phyloP scores from a whole-genome alignment of 2,329 filamentous ascomycete species.

The Aspergillus sp. region DNA sequence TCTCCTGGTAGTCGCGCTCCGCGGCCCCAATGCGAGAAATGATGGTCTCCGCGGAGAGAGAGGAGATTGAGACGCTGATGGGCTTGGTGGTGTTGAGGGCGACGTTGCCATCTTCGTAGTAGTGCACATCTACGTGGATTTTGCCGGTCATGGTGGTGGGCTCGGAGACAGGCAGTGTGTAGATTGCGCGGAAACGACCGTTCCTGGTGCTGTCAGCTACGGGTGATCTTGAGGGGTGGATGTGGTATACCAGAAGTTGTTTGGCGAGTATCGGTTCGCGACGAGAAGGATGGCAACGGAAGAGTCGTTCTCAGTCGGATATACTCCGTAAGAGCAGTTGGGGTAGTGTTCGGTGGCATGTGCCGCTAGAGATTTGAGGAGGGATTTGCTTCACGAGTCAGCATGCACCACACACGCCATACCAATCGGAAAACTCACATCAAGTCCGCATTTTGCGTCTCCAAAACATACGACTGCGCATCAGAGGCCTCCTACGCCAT shows the following conservation, averaged over 20 bases:
- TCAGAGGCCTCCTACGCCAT: slow-evolving; percentile 65
- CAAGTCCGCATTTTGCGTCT: slow-evolving; percentile 69
- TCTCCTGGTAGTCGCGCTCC: slow-evolving; percentile 94
- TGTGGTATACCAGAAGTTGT: slow-evolving; percentile 64
- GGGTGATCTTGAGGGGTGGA: too few species aligned
- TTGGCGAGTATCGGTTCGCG: slow-evolving; percentile 93
- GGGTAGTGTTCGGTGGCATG: slow-evolving; percentile 88
- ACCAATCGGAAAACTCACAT: slow-evolving; percentile 52
- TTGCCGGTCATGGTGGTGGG: slow-evolving; percentile 61
- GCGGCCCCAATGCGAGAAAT: slow-evolving; percentile 67
- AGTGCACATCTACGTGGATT: slow-evolving; percentile 93
- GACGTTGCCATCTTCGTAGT: slow-evolving; percentile 99
- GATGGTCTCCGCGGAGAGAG: slow-evolving; percentile 61
- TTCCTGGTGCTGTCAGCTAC: slow-evolving; percentile 50
- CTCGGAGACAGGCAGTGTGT: slow-evolving; percentile 63
- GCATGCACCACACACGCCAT: not conserved
- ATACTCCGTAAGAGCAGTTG: slow-evolving; percentile 72
- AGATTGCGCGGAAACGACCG: slow-evolving; percentile 88
- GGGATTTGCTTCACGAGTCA: slow-evolving; percentile 60
- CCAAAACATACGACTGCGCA: slow-evolving; percentile 70
- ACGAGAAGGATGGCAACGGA: slow-evolving; percentile 77
- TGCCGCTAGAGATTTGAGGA: slow-evolving; percentile 65
- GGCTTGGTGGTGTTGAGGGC: slow-evolving; percentile 84
- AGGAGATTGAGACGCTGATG: slow-evolving; percentile 55
- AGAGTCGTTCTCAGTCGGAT: slow-evolving; percentile 68